These are phyloP conservation scores for Picea mariana DNA, from an alignment of 83 land plant genomes.

Conservation along the genomic window DNA sequence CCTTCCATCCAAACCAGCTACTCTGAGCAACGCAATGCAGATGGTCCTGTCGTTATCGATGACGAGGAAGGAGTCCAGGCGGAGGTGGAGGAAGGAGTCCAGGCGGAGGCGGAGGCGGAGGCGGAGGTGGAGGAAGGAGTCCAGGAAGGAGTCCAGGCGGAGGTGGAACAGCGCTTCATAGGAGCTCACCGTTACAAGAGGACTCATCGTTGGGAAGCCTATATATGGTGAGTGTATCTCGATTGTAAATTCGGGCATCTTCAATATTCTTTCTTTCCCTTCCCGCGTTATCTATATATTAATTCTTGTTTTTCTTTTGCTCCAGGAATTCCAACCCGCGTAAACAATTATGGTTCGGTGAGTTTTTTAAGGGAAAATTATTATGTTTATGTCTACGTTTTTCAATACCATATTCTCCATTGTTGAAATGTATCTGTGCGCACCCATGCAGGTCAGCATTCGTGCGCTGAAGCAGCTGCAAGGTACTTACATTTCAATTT, in stretches of 20 bases:
- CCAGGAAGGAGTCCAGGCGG: too few species aligned
- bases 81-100: too few species aligned
- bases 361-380: not conserved
- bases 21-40: too few species aligned
- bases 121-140: too few species aligned
- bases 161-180: not conserved
- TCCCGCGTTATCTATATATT: not conserved
- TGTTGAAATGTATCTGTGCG: not conserved
- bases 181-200: not conserved
- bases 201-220: constrained; percentile 4
- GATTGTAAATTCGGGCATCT: too few species aligned
- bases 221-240: not conserved
- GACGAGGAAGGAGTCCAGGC: too few species aligned
- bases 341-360: constrained; percentile 8
- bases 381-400: not conserved
- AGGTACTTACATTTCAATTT: not conserved
- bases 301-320: not conserved
- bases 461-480: constrained; percentile 1
- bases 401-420: not conserved
- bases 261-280: not conserved
- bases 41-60: too few species aligned
- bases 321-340: not conserved
- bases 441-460: constrained; percentile 6
- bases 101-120: too few species aligned
- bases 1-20: too few species aligned